These are phyloP conservation scores for Chrysosporium keratinophilum DNA, from an alignment of 2,329 filamentous ascomycete species.

Conservation along the genomic window DNA sequence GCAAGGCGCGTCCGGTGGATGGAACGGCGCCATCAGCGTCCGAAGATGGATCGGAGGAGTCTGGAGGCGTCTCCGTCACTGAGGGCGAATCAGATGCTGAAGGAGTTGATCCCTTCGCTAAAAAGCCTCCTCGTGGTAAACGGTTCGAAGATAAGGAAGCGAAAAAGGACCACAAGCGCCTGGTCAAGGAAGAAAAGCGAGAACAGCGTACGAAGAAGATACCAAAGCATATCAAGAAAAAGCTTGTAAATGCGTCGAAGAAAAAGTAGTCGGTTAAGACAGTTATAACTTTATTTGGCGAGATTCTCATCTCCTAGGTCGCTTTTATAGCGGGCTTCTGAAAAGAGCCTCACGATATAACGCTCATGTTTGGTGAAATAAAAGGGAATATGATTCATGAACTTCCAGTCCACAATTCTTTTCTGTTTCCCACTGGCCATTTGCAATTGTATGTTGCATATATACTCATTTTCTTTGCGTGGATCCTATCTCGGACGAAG, in stretches of 20 bases:
- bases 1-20: constrained; percentile 23
- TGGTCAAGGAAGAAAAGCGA: constrained; percentile 88
- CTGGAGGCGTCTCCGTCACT: constrained; percentile 31
- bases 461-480: too few species aligned
- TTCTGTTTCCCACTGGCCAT: too few species aligned
- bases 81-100: constrained; percentile 32
- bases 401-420: background rate
- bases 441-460: too few species aligned
- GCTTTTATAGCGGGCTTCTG: background rate
- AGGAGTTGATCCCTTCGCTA: constrained; percentile 48
- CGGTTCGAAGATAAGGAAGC: constrained; percentile 83
- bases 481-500: too few species aligned
- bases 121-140: constrained; percentile 64
- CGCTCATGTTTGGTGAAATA: background rate
- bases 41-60: constrained; percentile 28
- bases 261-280: constrained; percentile 24
- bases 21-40: constrained; percentile 21
- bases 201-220: constrained; percentile 93
- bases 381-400: constrained; percentile 1
- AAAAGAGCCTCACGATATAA: background rate
- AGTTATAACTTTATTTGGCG: background rate
- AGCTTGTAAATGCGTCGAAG: constrained; percentile 49
- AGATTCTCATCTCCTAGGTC: background rate
- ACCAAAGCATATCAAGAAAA: constrained; percentile 92
- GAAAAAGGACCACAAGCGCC: constrained; percentile 79